A percentile compares a stretch with the other conserved stretches of the same genome.
These are phyloP conservation scores for Iris macrosiphon DNA, from an alignment of 106 monocot genomes.

Conservation along the genomic window DNA sequence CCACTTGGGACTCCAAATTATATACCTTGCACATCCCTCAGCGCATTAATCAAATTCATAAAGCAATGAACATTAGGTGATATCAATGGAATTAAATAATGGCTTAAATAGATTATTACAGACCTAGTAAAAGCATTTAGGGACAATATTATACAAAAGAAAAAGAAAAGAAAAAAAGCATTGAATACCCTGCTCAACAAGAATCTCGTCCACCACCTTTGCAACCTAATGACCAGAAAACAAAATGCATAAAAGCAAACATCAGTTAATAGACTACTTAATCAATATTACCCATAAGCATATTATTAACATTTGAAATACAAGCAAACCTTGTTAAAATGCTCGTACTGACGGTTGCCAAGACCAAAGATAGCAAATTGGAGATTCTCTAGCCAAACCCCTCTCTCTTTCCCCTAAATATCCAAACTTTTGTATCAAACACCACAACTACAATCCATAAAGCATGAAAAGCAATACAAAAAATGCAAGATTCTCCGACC, in stretches of 20 bases:
- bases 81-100: too few species aligned
- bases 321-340: slow-evolving; percentile 82
- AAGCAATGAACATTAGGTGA: too few species aligned
- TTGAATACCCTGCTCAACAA: slow-evolving; percentile 39
- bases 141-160: too few species aligned
- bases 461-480: neutral
- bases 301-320: slow-evolving; percentile 1
- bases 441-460: neutral
- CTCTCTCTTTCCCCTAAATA: slow-evolving; percentile 68
- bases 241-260: neutral
- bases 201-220: slow-evolving; percentile 51
- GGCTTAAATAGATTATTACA: too few species aligned
- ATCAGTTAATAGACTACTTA: slow-evolving; percentile 6
- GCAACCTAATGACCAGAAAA: slow-evolving; percentile 31
- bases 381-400: slow-evolving; percentile 58
- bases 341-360: slow-evolving; percentile 95
- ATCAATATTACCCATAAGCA: neutral
- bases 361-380: slow-evolving; percentile 81
- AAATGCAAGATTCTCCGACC: slow-evolving; percentile 24
- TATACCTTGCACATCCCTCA: slow-evolving; percentile 19
- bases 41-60: too few species aligned
- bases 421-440: neutral
- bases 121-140: too few species aligned
- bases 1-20: neutral
- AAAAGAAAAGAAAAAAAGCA: neutral